Percentiles rank a stretch among this genome's conserved stretches.
Conservation (phyloP, 108 stramenopile species). For the Seminavis robusta region DNA sequence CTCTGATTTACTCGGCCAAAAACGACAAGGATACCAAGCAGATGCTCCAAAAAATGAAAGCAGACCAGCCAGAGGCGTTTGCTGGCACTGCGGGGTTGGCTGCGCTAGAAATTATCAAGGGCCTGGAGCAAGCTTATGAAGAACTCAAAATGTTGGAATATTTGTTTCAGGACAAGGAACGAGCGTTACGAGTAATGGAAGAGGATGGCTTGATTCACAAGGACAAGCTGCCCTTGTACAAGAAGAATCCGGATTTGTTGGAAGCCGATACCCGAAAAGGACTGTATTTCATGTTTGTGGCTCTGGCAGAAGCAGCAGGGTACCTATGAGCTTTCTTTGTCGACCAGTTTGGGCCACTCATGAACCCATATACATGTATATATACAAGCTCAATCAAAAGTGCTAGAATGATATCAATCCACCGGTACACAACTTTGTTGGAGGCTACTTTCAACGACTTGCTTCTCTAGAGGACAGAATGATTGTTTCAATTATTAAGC, state of each 20-base stretch:
- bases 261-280: constrained; percentile 56
- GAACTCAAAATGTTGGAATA: constrained; percentile 55
- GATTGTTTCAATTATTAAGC: no score
- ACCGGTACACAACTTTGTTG: no score
- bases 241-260: constrained; percentile 52
- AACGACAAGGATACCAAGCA: constrained; percentile 50
- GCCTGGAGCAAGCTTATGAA: constrained; percentile 48
- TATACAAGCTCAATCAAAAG: no score
- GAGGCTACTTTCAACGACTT: no score
- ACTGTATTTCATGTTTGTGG: constrained; percentile 58
- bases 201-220: constrained; percentile 67
- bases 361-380: no score
- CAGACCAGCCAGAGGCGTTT: constrained; percentile 21
- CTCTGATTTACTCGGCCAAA: constrained; percentile 38
- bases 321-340: constrained; percentile 29
- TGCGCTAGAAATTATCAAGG: constrained; percentile 38
- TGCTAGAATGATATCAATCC: no score
- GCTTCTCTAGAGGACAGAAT: no score
- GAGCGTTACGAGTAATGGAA: constrained; percentile 54
- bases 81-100: constrained; percentile 23
- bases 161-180: constrained; percentile 54
- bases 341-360: no score
- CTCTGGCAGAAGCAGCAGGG: constrained; percentile 50
- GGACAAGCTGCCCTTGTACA: constrained; percentile 48
- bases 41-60: constrained; percentile 47